phyloP scores from a whole-genome alignment of 805 yeast species.

The Candida alai region DNA sequence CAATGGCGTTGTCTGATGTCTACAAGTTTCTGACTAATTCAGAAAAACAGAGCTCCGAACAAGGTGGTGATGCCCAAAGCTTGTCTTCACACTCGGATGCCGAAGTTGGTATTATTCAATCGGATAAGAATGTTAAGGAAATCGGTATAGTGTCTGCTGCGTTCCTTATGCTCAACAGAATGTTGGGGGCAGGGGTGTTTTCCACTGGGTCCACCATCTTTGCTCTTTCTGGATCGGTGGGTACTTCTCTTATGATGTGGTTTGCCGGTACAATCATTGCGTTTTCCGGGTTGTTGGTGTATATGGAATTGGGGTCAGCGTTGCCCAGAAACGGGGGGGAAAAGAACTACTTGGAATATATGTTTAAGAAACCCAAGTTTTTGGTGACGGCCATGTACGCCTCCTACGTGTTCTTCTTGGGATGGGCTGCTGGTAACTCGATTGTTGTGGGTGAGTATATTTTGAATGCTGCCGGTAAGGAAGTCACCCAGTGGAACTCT shows the following conservation, averaged over 20 bases:
- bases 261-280: constrained; percentile 71
- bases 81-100: constrained; percentile 12
- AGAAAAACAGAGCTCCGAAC: constrained; percentile 4
- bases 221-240: constrained; percentile 62
- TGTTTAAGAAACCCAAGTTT: constrained; percentile 65
- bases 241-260: constrained; percentile 70
- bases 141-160: constrained; percentile 45
- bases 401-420: constrained; percentile 67
- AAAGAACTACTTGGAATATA: constrained; percentile 72
- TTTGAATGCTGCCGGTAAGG: constrained; percentile 67
- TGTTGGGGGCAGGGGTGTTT: constrained; percentile 75
- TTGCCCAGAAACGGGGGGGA: constrained; percentile 85
- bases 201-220: constrained; percentile 64
- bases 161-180: constrained; percentile 57
- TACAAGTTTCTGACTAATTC: constrained; percentile 2
- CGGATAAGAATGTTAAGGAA: constrained; percentile 42
- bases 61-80: constrained; percentile 6
- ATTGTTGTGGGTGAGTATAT: constrained; percentile 77
- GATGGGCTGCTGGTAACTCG: constrained; percentile 86
- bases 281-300: constrained; percentile 51
- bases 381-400: constrained; percentile 61
- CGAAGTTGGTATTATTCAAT: constrained; percentile 29
- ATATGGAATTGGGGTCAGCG: constrained; percentile 76
- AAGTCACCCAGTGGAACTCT: constrained; percentile 69
- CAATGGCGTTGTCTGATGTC: constrained; percentile 3